phyloP scores from a whole-genome alignment of 2,329 filamentous ascomycete species.

The Trichoderma polysporum region DNA sequence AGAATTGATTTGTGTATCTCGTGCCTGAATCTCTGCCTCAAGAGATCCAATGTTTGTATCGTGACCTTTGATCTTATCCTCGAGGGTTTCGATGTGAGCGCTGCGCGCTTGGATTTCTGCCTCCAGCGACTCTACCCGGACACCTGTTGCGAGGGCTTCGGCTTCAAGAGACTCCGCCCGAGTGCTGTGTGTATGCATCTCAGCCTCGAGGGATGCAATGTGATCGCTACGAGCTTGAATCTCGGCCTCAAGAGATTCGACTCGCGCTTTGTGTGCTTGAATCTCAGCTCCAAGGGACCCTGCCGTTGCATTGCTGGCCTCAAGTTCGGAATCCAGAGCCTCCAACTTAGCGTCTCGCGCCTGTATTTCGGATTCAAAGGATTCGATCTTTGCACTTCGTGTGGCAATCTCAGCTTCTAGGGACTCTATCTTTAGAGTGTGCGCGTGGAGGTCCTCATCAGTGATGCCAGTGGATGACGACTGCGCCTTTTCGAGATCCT shows the following conservation, averaged over 20 bases:
- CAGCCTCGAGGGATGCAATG: constrained; percentile 38
- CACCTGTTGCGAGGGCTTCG: constrained; percentile 27
- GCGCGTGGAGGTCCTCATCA: constrained; percentile 30
- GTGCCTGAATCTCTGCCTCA: constrained; percentile 40
- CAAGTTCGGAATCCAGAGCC: constrained; percentile 41
- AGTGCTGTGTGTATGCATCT: constrained; percentile 45
- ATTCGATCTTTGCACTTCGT: constrained; percentile 40
- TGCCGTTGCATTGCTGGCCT: constrained; percentile 26
- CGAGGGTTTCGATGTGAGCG: constrained; percentile 38
- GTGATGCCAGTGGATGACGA: constrained; percentile 28
- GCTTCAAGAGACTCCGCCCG: constrained; percentile 46
- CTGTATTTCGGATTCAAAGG: constrained; percentile 38
- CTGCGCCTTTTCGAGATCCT: constrained; percentile 44
- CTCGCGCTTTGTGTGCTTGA: constrained; percentile 26
- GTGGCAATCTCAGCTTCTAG: constrained; percentile 32
- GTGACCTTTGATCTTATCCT: constrained; percentile 44
- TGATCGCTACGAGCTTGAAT: constrained; percentile 39
- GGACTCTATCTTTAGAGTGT: constrained; percentile 23
- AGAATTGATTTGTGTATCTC: constrained; percentile 40
- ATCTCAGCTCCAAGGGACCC: constrained; percentile 26
- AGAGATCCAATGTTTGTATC: constrained; percentile 45
- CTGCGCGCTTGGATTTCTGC: constrained; percentile 36
- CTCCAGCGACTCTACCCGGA: constrained; percentile 25
- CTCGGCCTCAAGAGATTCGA: constrained; percentile 25
- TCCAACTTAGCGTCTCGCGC: constrained; percentile 46